phyloP scores from a whole-genome alignment of 257 asterid species.

The Petunia secreta region DNA sequence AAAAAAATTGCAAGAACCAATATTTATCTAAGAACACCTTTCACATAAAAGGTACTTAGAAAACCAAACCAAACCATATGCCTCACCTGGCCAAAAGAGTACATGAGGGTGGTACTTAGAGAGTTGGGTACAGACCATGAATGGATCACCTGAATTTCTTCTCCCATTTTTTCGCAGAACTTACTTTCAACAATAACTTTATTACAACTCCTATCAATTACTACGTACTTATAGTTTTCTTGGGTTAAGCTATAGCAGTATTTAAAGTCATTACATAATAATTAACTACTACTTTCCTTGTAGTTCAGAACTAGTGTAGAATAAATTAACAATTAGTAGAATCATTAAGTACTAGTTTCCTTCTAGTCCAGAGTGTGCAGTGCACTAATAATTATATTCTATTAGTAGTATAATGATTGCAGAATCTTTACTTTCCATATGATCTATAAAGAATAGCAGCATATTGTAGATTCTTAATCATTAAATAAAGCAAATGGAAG shows the following conservation, averaged over 20 bases:
- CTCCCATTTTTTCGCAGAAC: slow-evolving; percentile 34
- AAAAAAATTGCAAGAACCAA: background rate
- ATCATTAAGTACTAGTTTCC: no score
- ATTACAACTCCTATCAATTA: background rate
- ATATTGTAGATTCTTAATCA: no score
- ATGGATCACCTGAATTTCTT: slow-evolving; percentile 48
- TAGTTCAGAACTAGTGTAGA: no score
- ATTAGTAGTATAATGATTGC: no score
- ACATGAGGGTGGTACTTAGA: slow-evolving; percentile 50
- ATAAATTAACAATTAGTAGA: no score
- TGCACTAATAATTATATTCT: no score
- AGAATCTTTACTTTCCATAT: no score
- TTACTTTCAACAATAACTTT: background rate
- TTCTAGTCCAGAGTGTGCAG: no score
- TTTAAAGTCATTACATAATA: no score
- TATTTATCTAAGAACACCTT: background rate
- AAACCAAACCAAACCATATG: background rate
- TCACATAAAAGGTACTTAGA: background rate
- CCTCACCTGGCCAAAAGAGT: slow-evolving; percentile 54
- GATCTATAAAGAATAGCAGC: no score
- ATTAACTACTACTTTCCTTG: no score
- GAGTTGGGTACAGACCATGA: slow-evolving; percentile 60
- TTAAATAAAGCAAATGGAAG: no score
- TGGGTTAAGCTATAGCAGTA: background rate
- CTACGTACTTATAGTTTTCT: background rate